phyloP scores from a whole-genome alignment of 139 green algal species.

The Haematococcus lacustris region DNA sequence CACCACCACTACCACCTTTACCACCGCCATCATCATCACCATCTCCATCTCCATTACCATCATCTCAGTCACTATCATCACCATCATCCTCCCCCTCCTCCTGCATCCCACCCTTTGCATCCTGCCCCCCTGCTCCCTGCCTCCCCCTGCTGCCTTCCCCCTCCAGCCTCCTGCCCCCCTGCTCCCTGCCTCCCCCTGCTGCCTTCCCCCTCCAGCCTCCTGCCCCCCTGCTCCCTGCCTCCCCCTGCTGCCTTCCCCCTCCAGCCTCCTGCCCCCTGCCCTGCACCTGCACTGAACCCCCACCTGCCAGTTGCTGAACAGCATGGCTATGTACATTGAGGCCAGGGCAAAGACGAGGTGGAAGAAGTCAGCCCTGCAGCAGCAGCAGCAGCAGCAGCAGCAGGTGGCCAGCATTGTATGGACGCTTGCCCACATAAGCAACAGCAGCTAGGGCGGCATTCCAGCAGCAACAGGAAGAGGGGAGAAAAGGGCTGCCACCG shows the following conservation, averaged over 20 bases:
- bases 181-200: neutral
- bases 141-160: neutral
- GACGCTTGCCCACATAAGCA: neutral
- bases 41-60: too few relatives aligned
- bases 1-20: too few relatives aligned
- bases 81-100: too few relatives aligned
- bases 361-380: constrained; percentile 58
- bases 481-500: neutral
- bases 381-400: neutral
- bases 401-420: neutral
- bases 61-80: too few relatives aligned
- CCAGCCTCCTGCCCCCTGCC: too few relatives aligned
- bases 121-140: neutral
- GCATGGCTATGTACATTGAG: constrained; percentile 62
- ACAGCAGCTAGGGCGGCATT: neutral
- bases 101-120: too few relatives aligned
- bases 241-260: too few relatives aligned
- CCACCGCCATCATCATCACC: too few relatives aligned
- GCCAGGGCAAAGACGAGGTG: constrained; percentile 64
- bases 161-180: too few relatives aligned
- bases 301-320: constrained; percentile 62
- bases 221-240: neutral
- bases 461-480: neutral
- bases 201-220: neutral
- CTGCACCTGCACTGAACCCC: too few relatives aligned